Conservation (phyloP, 306 rosid genomes). For the Nissolia schottii region DNA sequence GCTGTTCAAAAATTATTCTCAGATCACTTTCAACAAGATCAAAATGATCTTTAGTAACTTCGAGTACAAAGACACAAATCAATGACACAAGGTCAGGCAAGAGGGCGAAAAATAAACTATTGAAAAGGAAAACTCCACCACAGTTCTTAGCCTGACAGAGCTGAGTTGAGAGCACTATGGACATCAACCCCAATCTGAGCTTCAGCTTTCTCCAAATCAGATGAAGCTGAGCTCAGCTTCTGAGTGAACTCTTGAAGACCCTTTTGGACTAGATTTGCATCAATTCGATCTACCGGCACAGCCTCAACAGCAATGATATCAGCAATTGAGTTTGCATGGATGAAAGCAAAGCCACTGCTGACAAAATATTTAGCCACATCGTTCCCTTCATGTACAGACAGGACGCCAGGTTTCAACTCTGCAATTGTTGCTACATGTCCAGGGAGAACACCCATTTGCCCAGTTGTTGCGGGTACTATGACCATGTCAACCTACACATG, state of each 20-base stretch:
- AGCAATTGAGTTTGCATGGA: conserved; percentile 86
- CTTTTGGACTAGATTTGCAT: conserved; percentile 73
- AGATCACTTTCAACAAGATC: conserved; percentile 43
- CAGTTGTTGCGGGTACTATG: conserved; percentile 92
- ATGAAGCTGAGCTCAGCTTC: conserved; percentile 84
- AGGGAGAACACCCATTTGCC: conserved; percentile 99
- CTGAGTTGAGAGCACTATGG: conserved; percentile 76
- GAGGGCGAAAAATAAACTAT: conserved; percentile 24
- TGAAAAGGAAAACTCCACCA: conserved; percentile 19
- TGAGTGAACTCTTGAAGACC: conserved; percentile 94
- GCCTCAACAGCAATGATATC: conserved; percentile 91
- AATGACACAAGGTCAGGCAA: conserved; percentile 11
- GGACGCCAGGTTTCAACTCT: conserved; percentile 89
- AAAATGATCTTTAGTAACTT: conserved; percentile 28
- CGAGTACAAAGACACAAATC: conserved; percentile 44
- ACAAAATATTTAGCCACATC: conserved; percentile 74
- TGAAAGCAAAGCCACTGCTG: conserved; percentile 91
- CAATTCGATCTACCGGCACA: conserved; percentile 74
- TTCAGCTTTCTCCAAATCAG: conserved; percentile 97
- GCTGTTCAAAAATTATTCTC: conserved; percentile 44
- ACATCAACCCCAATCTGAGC: conserved; percentile 97
- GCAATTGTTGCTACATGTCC: conserved; percentile 98
- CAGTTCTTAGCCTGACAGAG: conserved; percentile 62
- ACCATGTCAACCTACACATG: conserved; percentile 85
- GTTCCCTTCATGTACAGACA: conserved; percentile 79